Base-by-base conservation (phyloP, 1,284 basidiomycete genomes). In the Melampsora americana region DNA sequence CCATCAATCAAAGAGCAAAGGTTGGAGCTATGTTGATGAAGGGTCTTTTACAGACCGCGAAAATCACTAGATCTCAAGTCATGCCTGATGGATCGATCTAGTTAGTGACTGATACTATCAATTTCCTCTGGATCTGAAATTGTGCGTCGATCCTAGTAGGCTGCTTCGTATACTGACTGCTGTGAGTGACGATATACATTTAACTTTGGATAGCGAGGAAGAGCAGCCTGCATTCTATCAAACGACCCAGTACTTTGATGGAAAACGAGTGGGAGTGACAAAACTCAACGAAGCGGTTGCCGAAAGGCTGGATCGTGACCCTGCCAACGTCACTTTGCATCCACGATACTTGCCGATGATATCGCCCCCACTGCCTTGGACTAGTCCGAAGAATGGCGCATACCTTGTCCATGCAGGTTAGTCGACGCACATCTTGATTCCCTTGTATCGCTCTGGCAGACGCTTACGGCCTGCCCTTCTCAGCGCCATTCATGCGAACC, bases 281-380 rank as follows among this genome's bases (percentile, higher is more conserved):
- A 89, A 89, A 81, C 84, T 96, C 77, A 97, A 98, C 83, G 89
- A 90, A 1, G 88, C 87, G 1, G 90, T 99, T 12, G 86, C 89
- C 1, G 88, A 90, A 26, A 87, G 90, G 1, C 85, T 99, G 77
- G 89, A 92, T 9, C 89, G 88, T 78, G 95, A 97, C 79, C 86
- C 85, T 48, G 82, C 95, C 5, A 84, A 86, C n/a, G 88, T 90
- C 69, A 89, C 91, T 0, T 85, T 98, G 12, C 93, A 95, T 83
- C 93, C 95, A 18, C 90, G 95, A 9, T 92, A 96, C 83, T 86
- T 99, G 62, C 95, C 95, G 9, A 99, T 99, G 95, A 87, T 99
- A 1, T 88, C 96, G 28, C 90, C 89, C 77, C 95, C 96, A 0
- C 90, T 90, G 79, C 91, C 92, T 0, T 99, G 95, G 95, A 82